Base-by-base conservation (phyloP, 2,329 filamentous ascomycete genomes). In the Camillea tinctor region DNA sequence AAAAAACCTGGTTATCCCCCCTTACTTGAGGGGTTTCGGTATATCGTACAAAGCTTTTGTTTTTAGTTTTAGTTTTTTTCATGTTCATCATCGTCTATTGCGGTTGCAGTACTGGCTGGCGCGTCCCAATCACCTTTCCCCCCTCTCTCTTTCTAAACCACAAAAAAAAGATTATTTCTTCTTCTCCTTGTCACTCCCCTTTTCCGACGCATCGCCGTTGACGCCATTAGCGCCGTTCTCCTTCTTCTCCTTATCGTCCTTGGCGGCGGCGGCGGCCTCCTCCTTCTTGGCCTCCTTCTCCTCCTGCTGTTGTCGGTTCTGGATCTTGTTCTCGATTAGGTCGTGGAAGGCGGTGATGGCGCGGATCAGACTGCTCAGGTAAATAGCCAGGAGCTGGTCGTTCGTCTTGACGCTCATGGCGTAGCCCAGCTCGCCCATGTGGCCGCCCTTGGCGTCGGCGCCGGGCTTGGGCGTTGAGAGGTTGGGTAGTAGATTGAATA, bases 381-480 rank as follows among this genome's bases (percentile, higher is more conserved):
- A 99, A 75, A 99, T 98, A 56, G 93, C 88, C 91, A 99, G 97
- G 66, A 99, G 86, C 80, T 99, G 95, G 76, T 99, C 95, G 73
- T 99, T 99, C 60, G 94, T 98, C 86, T 99, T 99, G 80, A 97
- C 87, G 79, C 92, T 96, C 93, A 99, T 97, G 40, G 95, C 93
- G 63, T 95, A 86, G n/a, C 93, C 90, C 57, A 99, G 83, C 76
- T 98, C 95, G 72, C 90, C 89, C 69, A 89, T 78, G 76, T 82
- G 79, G 60, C 74, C 72, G 30, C 78, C 73, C 70, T 88, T 84
- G 64, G 81, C 83, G 50, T 88, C 88, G 4, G 83, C 78, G 50
- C 83, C 81, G 1, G 84, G 78, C 58, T 91, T 86, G 26, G 94
- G 92, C 44, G 93, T 96, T 9, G 92, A 93, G 56, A 99, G 85